Conservation (phyloP, 495 filamentous ascomycete species). For the Neurospora sp. region DNA sequence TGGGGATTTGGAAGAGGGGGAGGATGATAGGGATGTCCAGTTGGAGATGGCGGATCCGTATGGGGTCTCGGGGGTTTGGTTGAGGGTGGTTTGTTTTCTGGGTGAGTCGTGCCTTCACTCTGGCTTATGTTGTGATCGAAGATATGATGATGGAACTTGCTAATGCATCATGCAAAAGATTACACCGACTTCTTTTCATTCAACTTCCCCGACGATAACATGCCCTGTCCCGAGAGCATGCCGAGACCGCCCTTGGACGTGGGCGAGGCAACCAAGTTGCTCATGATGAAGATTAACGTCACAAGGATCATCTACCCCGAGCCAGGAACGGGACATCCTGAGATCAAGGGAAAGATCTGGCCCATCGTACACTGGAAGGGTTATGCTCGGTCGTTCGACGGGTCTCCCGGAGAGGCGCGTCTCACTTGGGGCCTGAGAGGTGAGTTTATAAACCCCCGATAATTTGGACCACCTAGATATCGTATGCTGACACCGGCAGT, state of each 20-base stretch:
- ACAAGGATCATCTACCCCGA: conserved; percentile 40
- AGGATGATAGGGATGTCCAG: not conserved
- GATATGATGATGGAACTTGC: not conserved
- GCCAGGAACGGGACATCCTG: conserved; percentile 5
- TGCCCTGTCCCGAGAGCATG: conserved; percentile 19
- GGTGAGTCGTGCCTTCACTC: conserved; percentile 2
- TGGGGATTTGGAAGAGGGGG: not conserved
- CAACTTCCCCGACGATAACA: conserved; percentile 39
- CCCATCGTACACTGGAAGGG: conserved; percentile 53
- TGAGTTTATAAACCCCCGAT: conserved; percentile 26
- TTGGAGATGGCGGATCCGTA: conserved; percentile 48
- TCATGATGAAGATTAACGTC: conserved; percentile 49
- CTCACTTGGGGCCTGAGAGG: conserved; percentile 44
- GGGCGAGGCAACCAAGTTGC: conserved; percentile 53
- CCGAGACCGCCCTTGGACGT: conserved; percentile 40
- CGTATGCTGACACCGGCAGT: not conserved
- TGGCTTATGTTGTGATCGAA: not conserved
- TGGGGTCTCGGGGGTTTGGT: conserved; percentile 48
- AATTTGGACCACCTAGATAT: not conserved
- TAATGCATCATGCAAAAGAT: conserved; percentile 25
- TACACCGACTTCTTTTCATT: conserved; percentile 53
- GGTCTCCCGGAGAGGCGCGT: conserved; percentile 45
- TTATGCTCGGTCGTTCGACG: conserved; percentile 42
- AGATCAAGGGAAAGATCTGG: conserved; percentile 36
- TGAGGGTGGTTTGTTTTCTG: conserved; percentile 46